A percentile compares a stretch with the other conserved stretches of the same genome.
Evolutionary conservation across 2,329 filamentous ascomycete species (phyloP).

Genomic region (Trichoderma sp.): DNA sequence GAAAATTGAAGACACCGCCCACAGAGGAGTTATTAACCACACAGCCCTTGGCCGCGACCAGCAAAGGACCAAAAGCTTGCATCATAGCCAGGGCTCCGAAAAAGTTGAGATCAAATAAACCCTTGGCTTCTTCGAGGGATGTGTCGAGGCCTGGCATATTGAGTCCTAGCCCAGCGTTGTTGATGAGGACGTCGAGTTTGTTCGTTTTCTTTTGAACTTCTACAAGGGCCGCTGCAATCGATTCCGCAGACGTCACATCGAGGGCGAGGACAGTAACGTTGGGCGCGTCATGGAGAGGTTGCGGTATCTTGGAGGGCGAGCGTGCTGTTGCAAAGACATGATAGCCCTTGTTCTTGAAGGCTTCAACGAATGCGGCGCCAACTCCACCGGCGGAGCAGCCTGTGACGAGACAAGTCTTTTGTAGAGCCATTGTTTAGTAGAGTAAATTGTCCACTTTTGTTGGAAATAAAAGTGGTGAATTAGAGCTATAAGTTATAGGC

Average conservation of each 20-base stretch:
- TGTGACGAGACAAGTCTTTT: conserved; percentile 37
- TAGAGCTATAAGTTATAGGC: not conserved
- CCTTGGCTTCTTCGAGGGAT: conserved; percentile 26
- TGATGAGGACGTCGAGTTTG: conserved; percentile 34
- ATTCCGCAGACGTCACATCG: conserved; percentile 31
- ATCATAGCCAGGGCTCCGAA: conserved; percentile 41
- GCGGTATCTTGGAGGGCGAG: conserved; percentile 32
- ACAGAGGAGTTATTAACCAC: conserved; percentile 28
- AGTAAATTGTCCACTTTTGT: not conserved
- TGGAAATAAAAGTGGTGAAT: not conserved
- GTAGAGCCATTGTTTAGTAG: conserved; percentile 12
- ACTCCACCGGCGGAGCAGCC: conserved; percentile 41
- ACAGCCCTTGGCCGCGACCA: conserved; percentile 35
- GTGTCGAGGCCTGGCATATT: conserved; percentile 32
- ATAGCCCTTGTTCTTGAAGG: conserved; percentile 33
- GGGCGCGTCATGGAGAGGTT: conserved; percentile 20
- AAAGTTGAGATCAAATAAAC: conserved; percentile 42
- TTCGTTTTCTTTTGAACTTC: conserved; percentile 29
- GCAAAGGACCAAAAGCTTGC: conserved; percentile 41
- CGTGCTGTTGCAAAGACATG: conserved; percentile 38
- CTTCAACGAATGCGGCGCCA: conserved; percentile 36
- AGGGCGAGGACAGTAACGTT: conserved; percentile 32
- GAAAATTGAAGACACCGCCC: not conserved
- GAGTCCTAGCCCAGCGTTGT: conserved; percentile 33
- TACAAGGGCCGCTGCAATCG: conserved; percentile 27